Percentiles rank a stretch among this genome's conserved stretches.
These are phyloP conservation scores for Tuber melanosporum DNA, from an alignment of 495 filamentous ascomycete species.

Conservation along the genomic window DNA sequence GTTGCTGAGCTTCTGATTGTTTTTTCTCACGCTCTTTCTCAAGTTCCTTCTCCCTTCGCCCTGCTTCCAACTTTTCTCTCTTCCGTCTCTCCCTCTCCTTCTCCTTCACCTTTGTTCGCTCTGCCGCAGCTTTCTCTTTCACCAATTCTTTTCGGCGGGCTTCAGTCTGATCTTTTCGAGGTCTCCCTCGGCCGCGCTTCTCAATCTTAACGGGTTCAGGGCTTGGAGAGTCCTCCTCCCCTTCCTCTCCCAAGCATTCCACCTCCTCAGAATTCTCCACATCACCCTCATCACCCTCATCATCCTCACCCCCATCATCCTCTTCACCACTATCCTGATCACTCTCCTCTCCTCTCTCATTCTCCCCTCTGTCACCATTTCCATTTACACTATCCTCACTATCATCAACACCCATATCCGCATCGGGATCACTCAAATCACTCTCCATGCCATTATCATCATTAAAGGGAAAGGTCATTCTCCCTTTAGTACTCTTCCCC, in stretches of 20 bases:
- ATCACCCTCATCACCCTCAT: conserved; percentile 30
- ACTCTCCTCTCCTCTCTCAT: conserved; percentile 41
- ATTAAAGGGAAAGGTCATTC: conserved; percentile 13
- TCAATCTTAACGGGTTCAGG: conserved; percentile 31
- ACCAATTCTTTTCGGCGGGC: conserved; percentile 21
- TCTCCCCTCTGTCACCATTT: conserved; percentile 44
- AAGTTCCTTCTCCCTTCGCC: conserved; percentile 18
- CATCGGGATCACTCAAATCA: conserved; percentile 10
- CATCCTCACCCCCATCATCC: conserved; percentile 28
- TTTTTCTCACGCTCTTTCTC: conserved; percentile 32
- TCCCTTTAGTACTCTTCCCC: conserved; percentile 40
- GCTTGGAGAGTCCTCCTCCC: conserved; percentile 20
- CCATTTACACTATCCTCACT: conserved; percentile 16
- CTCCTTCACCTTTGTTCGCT: conserved; percentile 14
- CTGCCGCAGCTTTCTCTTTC: conserved; percentile 22
- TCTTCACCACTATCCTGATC: conserved; percentile 24
- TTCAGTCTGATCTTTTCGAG: conserved; percentile 27
- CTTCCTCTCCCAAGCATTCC: conserved; percentile 17
- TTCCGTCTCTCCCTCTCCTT: conserved; percentile 17
- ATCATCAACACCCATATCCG: conserved; percentile 21
- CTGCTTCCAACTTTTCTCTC: conserved; percentile 27
- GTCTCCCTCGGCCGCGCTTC: conserved; percentile 33
- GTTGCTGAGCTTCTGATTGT: conserved; percentile 15
- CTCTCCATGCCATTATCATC: conserved; percentile 27
- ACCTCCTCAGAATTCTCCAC: conserved; percentile 21